A percentile compares a stretch with the other conserved stretches of the same genome.
Evolutionary conservation across 495 filamentous ascomycete species (phyloP).

Genomic region (Daldinia loculata): DNA sequence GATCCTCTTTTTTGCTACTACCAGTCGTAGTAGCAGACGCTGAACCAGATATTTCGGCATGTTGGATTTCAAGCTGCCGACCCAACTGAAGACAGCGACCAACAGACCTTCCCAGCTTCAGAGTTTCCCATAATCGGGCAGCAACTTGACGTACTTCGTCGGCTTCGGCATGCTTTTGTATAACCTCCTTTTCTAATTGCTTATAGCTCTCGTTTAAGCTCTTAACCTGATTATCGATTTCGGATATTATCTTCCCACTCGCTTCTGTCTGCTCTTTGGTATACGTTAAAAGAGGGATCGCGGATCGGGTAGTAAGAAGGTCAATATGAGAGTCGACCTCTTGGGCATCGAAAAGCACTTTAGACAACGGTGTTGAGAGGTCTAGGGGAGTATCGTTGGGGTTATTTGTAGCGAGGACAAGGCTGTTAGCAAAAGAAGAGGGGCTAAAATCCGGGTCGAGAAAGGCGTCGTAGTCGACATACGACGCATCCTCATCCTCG

Average conservation of each 20-base stretch:
- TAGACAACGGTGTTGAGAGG: slow-evolving; percentile 90
- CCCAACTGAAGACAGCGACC: slow-evolving; percentile 79
- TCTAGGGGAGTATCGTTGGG: slow-evolving; percentile 88
- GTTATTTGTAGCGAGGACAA: slow-evolving; percentile 92
- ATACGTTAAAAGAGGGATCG: slow-evolving; percentile 82
- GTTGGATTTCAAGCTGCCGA: slow-evolving; percentile 85
- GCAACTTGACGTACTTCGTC: slow-evolving; percentile 78
- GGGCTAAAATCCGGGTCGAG: slow-evolving; percentile 84
- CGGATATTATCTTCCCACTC: slow-evolving; percentile 70
- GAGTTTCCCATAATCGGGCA: slow-evolving; percentile 76
- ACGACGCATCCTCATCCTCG: slow-evolving; percentile 70
- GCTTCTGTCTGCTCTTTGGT: slow-evolving; percentile 76
- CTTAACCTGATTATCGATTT: slow-evolving; percentile 78
- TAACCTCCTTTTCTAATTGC: slow-evolving; percentile 82
- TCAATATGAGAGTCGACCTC: slow-evolving; percentile 97
- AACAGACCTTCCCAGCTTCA: slow-evolving; percentile 79
- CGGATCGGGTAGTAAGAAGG: slow-evolving; percentile 82
- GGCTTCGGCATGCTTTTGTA: slow-evolving; percentile 81
- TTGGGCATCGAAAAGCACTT: slow-evolving; percentile 95
- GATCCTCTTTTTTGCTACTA: slow-evolving; percentile 68
- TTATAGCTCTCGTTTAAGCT: slow-evolving; percentile 83
- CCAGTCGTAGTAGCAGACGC: slow-evolving; percentile 34
- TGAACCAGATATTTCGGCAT: slow-evolving; percentile 60
- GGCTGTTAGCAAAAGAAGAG: slow-evolving; percentile 81
- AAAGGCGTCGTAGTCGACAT: slow-evolving; percentile 96